Conservation (phyloP, 768 basidiomycete species). For the Fomitopsis serialis region DNA sequence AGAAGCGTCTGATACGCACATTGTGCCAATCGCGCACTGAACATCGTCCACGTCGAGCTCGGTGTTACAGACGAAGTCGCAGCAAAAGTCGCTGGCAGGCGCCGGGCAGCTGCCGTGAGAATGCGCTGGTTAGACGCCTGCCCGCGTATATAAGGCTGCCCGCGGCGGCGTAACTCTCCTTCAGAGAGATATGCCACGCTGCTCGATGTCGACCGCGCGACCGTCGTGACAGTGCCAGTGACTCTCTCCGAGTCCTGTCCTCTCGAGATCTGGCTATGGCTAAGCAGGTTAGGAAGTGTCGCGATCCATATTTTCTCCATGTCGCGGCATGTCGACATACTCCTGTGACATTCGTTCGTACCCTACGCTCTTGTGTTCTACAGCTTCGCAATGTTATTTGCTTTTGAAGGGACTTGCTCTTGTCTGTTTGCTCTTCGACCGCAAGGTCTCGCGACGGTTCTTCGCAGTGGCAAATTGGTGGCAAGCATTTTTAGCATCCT, state of each 20-base stretch:
- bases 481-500: no score
- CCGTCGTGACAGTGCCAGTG: slow-evolving; percentile 66
- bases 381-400: no score
- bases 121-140: slow-evolving; percentile 7
- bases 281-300: slow-evolving; percentile 63
- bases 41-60: slow-evolving; percentile 15
- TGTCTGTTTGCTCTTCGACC: no score
- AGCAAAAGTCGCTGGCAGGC: background rate
- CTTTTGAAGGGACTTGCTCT: no score
- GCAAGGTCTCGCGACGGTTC: no score
- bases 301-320: slow-evolving; percentile 41
- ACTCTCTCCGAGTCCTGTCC: slow-evolving; percentile 44
- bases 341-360: slow-evolving; percentile 40
- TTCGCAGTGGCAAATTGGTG: no score
- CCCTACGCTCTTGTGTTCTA: background rate
- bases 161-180: slow-evolving; percentile 11
- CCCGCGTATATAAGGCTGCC: slow-evolving; percentile 22
- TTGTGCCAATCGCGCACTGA: slow-evolving; percentile 20
- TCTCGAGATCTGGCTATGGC: slow-evolving; percentile 40
- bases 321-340: slow-evolving; percentile 60
- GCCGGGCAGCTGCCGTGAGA: slow-evolving; percentile 32
- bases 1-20: slow-evolving; percentile 14
- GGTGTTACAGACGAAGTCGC: slow-evolving; percentile 6
- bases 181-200: slow-evolving; percentile 60
- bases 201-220: slow-evolving; percentile 45